Conservation (phyloP, 306 rosid species). For the Castanospermum australe region DNA sequence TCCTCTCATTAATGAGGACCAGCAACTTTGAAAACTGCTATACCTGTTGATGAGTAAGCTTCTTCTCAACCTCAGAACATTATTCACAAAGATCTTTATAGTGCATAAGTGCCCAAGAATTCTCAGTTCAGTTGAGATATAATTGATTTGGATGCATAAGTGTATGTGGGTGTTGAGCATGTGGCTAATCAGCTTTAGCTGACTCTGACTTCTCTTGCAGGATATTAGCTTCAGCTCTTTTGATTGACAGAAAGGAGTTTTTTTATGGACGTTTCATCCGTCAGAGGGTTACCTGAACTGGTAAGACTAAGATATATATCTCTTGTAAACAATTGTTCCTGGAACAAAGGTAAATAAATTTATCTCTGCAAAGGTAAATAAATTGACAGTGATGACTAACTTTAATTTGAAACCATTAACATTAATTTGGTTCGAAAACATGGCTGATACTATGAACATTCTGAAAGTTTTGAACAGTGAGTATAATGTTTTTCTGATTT, state of each 20-base stretch:
- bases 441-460: background rate
- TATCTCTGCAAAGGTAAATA: background rate
- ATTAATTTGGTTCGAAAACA: background rate
- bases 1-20: background rate
- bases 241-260: conserved; percentile 22
- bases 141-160: background rate
- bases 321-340: background rate
- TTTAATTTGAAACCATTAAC: background rate
- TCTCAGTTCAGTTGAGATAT: conserved; percentile 1
- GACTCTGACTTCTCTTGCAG: conserved; percentile 26
- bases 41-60: conserved; percentile 38
- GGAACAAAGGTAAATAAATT: background rate
- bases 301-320: conserved; percentile 33
- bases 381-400: background rate
- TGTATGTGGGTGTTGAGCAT: background rate
- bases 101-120: background rate
- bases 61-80: conserved; percentile 16
- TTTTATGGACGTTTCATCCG: conserved; percentile 64
- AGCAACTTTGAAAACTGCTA: conserved; percentile 6
- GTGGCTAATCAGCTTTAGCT: background rate
- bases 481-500: background rate
- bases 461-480: background rate
- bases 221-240: conserved; percentile 21
- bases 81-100: background rate
- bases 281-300: conserved; percentile 56